phyloP scores from a whole-genome alignment of 768 basidiomycete genomes.

The Boletus sp. region DNA sequence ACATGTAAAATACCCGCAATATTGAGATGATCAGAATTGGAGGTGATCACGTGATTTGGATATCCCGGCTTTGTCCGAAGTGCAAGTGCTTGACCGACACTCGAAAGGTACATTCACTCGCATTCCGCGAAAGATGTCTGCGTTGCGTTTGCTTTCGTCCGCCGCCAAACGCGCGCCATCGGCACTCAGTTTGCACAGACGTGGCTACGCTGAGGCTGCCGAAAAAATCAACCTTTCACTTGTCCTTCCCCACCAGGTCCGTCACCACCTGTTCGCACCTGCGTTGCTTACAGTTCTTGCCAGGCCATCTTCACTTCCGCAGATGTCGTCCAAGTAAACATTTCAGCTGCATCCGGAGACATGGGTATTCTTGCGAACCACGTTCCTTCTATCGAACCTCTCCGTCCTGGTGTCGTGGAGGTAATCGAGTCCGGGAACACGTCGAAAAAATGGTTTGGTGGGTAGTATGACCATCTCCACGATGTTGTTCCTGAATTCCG shows the following conservation, averaged over 20 bases:
- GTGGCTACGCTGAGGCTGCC: conserved; percentile 89
- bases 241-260: conserved; percentile 92
- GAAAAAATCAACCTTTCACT: conserved; percentile 93
- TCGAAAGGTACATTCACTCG: not conserved
- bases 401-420: conserved; percentile 93
- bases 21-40: not conserved
- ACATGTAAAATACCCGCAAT: not conserved
- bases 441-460: conserved; percentile 97
- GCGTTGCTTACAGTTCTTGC: conserved; percentile 14
- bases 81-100: not conserved
- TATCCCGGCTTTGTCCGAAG: conserved; percentile 31
- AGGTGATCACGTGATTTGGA: conserved; percentile 22
- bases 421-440: conserved; percentile 78
- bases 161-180: conserved; percentile 59
- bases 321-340: conserved; percentile 95
- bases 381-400: conserved; percentile 93
- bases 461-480: conserved; percentile 30
- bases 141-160: conserved; percentile 67
- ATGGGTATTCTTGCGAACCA: conserved; percentile 99
- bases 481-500: conserved; percentile 2
- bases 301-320: conserved; percentile 88
- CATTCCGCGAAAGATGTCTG: conserved; percentile 54
- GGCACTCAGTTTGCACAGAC: conserved; percentile 51
- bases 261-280: conserved; percentile 25
- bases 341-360: conserved; percentile 91